Evolutionary conservation across 305 asterid species (phyloP).

Genomic region (Solanum chacoense): DNA sequence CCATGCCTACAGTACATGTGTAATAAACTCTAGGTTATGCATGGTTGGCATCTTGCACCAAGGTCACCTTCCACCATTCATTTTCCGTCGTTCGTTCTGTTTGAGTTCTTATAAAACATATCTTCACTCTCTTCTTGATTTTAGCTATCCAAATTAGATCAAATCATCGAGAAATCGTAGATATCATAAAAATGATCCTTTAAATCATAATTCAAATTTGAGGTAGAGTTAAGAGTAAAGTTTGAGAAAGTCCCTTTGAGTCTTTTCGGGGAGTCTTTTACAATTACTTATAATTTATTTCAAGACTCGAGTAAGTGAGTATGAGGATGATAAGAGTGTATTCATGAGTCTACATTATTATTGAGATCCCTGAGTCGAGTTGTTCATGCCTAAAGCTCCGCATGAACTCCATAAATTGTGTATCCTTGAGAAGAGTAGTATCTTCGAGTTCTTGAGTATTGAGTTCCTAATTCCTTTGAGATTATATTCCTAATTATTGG

Average conservation of each 20-base stretch:
- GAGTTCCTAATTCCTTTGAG: background rate
- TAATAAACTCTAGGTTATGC: too few relatives aligned
- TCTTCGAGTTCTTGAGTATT: too few relatives aligned
- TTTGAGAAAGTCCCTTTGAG: background rate
- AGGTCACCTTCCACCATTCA: background rate
- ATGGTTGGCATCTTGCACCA: background rate
- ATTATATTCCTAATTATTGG: background rate
- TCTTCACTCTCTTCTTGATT: background rate
- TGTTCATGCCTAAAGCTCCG: background rate
- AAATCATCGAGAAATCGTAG: background rate
- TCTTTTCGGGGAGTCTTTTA: too few relatives aligned
- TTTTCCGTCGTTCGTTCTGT: background rate
- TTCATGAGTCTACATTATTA: background rate
- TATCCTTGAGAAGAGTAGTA: background rate
- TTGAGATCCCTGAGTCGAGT: background rate
- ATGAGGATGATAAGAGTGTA: background rate
- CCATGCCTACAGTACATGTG: background rate
- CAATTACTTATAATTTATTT: too few relatives aligned
- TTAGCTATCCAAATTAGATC: too few relatives aligned
- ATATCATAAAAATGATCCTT: background rate
- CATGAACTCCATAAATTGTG: too few relatives aligned
- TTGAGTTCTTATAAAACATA: too few relatives aligned
- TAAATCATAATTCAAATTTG: background rate
- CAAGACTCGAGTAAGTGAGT: background rate
- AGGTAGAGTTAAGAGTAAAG: background rate